Evolutionary conservation across 106 monocot genomes (phyloP).

Genomic region (Apostasia shenzhenica): DNA sequence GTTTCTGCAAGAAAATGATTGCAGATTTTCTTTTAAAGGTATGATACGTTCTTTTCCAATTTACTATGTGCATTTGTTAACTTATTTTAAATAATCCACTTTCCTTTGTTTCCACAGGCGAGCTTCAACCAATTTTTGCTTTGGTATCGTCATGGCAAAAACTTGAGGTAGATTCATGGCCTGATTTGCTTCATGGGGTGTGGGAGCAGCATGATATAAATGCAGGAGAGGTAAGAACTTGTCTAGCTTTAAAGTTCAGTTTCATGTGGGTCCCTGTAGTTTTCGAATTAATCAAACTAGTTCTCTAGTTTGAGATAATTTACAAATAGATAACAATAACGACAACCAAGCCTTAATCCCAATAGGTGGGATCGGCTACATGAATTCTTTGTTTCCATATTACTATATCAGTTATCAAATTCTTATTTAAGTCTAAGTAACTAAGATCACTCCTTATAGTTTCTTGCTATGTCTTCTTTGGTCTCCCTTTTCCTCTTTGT

Average conservation of each 20-base stretch:
- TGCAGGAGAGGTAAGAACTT: slow-evolving; percentile 51
- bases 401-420: too few relatives aligned
- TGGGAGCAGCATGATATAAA: slow-evolving; percentile 45
- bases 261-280: neutral
- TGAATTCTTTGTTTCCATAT: too few relatives aligned
- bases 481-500: too few relatives aligned
- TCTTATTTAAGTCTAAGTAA: too few relatives aligned
- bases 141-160: slow-evolving; percentile 77
- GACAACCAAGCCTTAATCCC: too few relatives aligned
- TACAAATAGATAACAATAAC: too few relatives aligned
- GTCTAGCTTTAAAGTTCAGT: neutral
- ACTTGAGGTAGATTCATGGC: slow-evolving; percentile 76
- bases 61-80: too few relatives aligned
- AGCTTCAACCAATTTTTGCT: slow-evolving; percentile 39
- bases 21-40: slow-evolving; percentile 55
- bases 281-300: too few relatives aligned
- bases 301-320: too few relatives aligned
- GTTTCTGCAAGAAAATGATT: slow-evolving; percentile 48
- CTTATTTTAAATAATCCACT: neutral
- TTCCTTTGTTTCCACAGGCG: slow-evolving; percentile 32
- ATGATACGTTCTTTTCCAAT: neutral
- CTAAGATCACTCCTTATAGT: too few relatives aligned
- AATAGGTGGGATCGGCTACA: too few relatives aligned
- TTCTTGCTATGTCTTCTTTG: too few relatives aligned
- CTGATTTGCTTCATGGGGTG: slow-evolving; percentile 60